phyloP scores from a whole-genome alignment of 2,329 filamentous ascomycete species.

The Fusarium scirpi region DNA sequence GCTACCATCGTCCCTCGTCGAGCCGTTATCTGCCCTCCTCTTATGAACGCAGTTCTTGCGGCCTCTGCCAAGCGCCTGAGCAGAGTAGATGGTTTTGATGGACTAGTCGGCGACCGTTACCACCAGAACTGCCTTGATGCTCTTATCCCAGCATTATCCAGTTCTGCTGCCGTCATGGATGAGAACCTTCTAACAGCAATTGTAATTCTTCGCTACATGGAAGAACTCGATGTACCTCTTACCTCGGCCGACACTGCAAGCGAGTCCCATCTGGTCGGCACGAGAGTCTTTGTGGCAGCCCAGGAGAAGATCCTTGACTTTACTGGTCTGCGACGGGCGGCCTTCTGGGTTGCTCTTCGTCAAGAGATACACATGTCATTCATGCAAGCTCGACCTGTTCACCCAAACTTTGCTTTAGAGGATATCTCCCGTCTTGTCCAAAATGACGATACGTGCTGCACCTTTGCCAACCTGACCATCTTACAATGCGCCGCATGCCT shows the following conservation, averaged over 20 bases:
- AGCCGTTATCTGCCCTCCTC: constrained; percentile 44
- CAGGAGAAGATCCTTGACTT: constrained; percentile 47
- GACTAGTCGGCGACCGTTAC: constrained; percentile 43
- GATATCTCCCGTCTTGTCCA: constrained; percentile 39
- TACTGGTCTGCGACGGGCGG: constrained; percentile 46
- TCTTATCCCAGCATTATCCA: constrained; percentile 47
- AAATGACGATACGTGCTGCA: constrained; percentile 43
- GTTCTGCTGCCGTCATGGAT: constrained; percentile 44
- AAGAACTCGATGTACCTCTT: constrained; percentile 45
- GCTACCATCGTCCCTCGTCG: constrained; percentile 47
- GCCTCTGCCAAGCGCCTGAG: constrained; percentile 46
- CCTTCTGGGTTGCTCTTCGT: constrained; percentile 48
- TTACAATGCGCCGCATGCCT: constrained; percentile 47
- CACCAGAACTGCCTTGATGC: constrained; percentile 47
- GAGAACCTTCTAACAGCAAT: constrained; percentile 49
- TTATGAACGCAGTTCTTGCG: constrained; percentile 48
- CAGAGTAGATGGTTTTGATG: constrained; percentile 40
- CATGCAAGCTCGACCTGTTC: constrained; percentile 46
- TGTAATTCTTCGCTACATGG: constrained; percentile 49
- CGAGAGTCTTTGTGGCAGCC: constrained; percentile 46
- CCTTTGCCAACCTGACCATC: constrained; percentile 46
- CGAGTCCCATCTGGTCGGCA: constrained; percentile 49
- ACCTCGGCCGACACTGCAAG: constrained; percentile 22
- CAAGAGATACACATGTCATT: constrained; percentile 51
- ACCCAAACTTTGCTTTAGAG: constrained; percentile 45